phyloP scores from a whole-genome alignment of 768 basidiomycete species.

The Gyrodon lividus region DNA sequence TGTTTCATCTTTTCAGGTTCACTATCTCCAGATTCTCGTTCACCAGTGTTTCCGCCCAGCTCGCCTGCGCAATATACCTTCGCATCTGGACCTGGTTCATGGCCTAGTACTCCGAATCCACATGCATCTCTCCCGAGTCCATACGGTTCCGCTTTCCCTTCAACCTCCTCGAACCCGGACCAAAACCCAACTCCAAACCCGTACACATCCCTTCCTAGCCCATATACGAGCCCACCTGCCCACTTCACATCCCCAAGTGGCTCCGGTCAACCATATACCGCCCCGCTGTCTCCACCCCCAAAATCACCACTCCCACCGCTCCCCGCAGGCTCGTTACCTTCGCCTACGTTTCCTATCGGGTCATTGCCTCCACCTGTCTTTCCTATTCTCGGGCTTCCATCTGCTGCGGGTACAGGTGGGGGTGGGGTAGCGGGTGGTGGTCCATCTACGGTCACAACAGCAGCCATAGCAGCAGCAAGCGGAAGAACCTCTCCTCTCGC shows the following conservation, averaged over 20 bases:
- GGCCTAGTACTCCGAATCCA: neutral
- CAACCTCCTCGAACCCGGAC: neutral
- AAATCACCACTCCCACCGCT: constrained; percentile 21
- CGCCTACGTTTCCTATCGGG: constrained; percentile 8
- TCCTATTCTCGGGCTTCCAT: neutral
- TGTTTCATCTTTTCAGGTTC: constrained; percentile 11
- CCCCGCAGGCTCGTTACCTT: constrained; percentile 14
- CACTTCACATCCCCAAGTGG: constrained; percentile 4
- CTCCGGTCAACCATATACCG: neutral
- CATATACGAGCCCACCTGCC: neutral
- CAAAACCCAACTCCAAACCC: neutral
- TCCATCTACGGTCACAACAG: no score
- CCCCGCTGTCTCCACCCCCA: constrained; percentile 25
- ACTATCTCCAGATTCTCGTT: constrained; percentile 22
- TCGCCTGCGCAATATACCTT: constrained; percentile 19
- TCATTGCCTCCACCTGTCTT: constrained; percentile 16
- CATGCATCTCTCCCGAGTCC: neutral
- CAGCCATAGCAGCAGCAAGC: constrained; percentile 6
- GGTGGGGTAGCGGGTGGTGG: neutral
- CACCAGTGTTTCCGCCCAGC: constrained; percentile 12
- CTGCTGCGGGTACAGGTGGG: neutral
- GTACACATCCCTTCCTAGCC: neutral
- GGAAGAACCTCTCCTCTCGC: constrained; percentile 19
- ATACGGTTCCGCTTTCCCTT: neutral
- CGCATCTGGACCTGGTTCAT: constrained; percentile 10